Evolutionary conservation across 2,329 filamentous ascomycete genomes (phyloP).

Genomic region (Cytospora piceae): DNA sequence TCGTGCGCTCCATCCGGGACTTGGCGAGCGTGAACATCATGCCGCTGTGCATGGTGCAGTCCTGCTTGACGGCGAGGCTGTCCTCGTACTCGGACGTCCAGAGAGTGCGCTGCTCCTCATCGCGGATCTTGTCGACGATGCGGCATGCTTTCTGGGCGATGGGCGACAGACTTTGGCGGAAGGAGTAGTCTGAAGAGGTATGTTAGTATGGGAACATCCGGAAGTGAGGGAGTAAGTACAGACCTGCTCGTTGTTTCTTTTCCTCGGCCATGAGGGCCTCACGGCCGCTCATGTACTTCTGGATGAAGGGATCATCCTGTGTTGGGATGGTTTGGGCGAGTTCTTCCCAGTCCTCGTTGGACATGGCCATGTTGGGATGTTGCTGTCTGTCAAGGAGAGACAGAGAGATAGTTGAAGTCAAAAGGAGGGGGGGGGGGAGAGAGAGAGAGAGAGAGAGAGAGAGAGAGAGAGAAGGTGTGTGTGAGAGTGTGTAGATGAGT

Average conservation of each 20-base stretch:
- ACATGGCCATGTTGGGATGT: slow-evolving; percentile 43
- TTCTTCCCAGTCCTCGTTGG: slow-evolving; percentile 63
- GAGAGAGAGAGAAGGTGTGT: neutral
- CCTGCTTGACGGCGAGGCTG: slow-evolving; percentile 62
- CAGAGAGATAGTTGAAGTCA: neutral
- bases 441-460: slow-evolving; percentile 2
- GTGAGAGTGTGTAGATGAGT: slow-evolving; percentile 8
- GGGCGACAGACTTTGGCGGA: slow-evolving; percentile 75
- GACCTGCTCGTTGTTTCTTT: slow-evolving; percentile 79
- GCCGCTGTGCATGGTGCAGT: slow-evolving; percentile 75
- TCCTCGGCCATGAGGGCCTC: slow-evolving; percentile 79
- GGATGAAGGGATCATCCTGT: slow-evolving; percentile 73
- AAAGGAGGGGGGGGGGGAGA: too few species aligned
- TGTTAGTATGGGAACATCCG: slow-evolving; percentile 37
- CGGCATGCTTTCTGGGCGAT: slow-evolving; percentile 76
- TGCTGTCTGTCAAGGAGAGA: slow-evolving; percentile 3
- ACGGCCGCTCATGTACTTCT: slow-evolving; percentile 78
- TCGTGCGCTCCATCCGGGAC: slow-evolving; percentile 81
- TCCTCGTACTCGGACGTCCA: slow-evolving; percentile 80
- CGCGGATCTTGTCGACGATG: slow-evolving; percentile 80
- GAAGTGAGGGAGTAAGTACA: slow-evolving; percentile 39
- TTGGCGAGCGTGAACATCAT: slow-evolving; percentile 94
- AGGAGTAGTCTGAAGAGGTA: slow-evolving; percentile 62
- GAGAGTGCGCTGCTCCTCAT: slow-evolving; percentile 72
- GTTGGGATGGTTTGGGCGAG: slow-evolving; percentile 59